Base-by-base conservation (phyloP, 441 rosid species). In the Lepidium campestre region DNA sequence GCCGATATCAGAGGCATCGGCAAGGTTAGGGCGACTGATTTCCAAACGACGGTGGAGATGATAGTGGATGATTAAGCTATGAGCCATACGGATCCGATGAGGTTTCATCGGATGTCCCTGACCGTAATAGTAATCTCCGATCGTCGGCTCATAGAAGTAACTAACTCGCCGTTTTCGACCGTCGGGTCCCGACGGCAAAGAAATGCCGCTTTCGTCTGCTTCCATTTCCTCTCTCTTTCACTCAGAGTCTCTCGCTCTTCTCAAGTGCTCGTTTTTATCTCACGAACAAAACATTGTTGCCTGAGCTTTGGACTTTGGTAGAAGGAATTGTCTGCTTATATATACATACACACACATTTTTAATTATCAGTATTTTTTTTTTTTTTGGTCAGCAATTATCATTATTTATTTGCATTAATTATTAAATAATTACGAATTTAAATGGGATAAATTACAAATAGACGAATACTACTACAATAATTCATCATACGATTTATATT, bases 101-200 rank as follows among this genome's bases (percentile, higher is more conserved):
- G 94, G 94, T 65, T 88, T 88, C 94, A 88, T 85, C 22, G 94
- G 94, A 41, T 88, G 94, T 4, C 94, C 91, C 58, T 85, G 94
- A 10, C 94, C 94, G 50, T 88, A 88, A 70, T 76, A 76, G 67
- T 76, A 57, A 74, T 76, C 57, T 15, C 79, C 79, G 70, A 76
- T 76, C 39, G 79, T 67, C 2, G 79, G 79, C 63, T 76, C 79
- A 58, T 76, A 76, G 47, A 71, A 67, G 67, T 76, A 76, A 39
- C 76, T 76, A 14, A 71, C 74, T 29, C 79, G 79, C 23, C 79
- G 79, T 49, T 76, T 76, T 4, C 50, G 37, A 5, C 70, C 76
- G 67, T 76, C 79, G 45, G 79, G 76, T 2, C 76, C 79, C 41
- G 79, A 76, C 41, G 76, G 70, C 23, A 71, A 46, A 15, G 79